Conservation (phyloP, 768 basidiomycete genomes). For the Trametes punicea region DNA sequence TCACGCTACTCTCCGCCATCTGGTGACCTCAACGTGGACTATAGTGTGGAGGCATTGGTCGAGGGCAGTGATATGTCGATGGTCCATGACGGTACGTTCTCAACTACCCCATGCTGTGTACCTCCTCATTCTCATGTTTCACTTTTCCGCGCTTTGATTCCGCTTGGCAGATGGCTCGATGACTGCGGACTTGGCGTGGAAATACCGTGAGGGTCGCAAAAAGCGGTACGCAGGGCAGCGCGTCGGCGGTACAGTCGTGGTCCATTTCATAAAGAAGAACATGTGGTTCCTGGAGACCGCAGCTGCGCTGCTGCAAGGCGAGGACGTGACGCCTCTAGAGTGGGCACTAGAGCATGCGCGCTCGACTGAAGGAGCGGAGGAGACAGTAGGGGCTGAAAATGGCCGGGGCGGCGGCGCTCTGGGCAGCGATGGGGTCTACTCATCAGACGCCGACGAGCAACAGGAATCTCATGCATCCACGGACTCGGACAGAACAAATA, state of each 20-base stretch:
- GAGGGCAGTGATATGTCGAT: constrained; percentile 87
- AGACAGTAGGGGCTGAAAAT: background rate
- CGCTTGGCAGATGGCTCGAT: constrained; percentile 46
- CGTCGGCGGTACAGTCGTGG: constrained; percentile 90
- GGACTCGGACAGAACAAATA: background rate
- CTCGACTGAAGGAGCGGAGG: background rate
- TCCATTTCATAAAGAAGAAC: constrained; percentile 96
- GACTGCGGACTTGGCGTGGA: constrained; percentile 66
- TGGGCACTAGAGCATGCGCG: constrained; percentile 6
- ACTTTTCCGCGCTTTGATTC: constrained; percentile 1
- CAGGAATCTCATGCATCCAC: background rate
- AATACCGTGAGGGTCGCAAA: constrained; percentile 64
- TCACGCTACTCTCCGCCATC: constrained; percentile 69
- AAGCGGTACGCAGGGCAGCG: constrained; percentile 63
- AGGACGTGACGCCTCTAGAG: constrained; percentile 58
- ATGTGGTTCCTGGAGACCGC: constrained; percentile 97
- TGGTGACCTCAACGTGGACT: constrained; percentile 55
- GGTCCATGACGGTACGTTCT: constrained; percentile 54
- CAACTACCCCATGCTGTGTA: background rate
- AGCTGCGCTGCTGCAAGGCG: constrained; percentile 78
- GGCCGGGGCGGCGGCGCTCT: background rate
- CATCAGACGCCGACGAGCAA: background rate
- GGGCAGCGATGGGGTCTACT: background rate
- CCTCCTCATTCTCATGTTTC: background rate
- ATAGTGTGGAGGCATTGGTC: constrained; percentile 88